These are phyloP conservation scores for Arachis hypogaea DNA, from an alignment of 306 rosid species.

Conservation along the genomic window DNA sequence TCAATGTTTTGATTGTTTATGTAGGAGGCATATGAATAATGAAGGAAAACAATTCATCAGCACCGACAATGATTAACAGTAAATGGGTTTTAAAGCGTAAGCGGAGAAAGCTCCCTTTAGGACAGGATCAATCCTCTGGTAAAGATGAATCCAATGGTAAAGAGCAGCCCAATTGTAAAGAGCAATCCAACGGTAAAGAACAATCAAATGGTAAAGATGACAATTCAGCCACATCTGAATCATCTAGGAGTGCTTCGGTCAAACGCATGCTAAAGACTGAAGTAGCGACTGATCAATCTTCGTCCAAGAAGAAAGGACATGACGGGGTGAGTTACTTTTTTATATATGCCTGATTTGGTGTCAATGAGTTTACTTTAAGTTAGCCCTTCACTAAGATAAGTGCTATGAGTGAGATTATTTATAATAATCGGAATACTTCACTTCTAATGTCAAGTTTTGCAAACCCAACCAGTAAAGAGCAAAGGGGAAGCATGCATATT, in stretches of 20 bases:
- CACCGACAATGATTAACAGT: slow-evolving; percentile 77
- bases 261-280: slow-evolving; percentile 62
- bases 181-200: slow-evolving; percentile 62
- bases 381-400: slow-evolving; percentile 15
- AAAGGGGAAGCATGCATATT: slow-evolving; percentile 13
- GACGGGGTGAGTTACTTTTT: slow-evolving; percentile 84
- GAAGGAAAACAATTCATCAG: slow-evolving; percentile 76
- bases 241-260: slow-evolving; percentile 58
- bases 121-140: slow-evolving; percentile 54
- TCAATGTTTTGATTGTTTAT: slow-evolving; percentile 37
- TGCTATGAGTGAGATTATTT: slow-evolving; percentile 19
- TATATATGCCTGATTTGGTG: slow-evolving; percentile 11
- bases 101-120: slow-evolving; percentile 79
- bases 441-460: slow-evolving; percentile 10
- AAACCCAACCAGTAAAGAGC: slow-evolving; percentile 27
- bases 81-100: slow-evolving; percentile 98
- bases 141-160: slow-evolving; percentile 63
- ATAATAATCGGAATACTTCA: slow-evolving; percentile 25
- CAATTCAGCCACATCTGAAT: slow-evolving; percentile 58
- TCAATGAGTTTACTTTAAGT: slow-evolving; percentile 9
- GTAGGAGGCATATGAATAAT: slow-evolving; percentile 51
- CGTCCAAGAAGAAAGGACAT: slow-evolving; percentile 93
- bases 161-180: slow-evolving; percentile 60
- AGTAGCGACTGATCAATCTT: slow-evolving; percentile 50
- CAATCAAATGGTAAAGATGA: slow-evolving; percentile 73